A percentile compares a stretch with the other conserved stretches of the same genome.
phyloP scores from a whole-genome alignment of 163 green algal genomes.

The Coccomyxa subellipsoidea region DNA sequence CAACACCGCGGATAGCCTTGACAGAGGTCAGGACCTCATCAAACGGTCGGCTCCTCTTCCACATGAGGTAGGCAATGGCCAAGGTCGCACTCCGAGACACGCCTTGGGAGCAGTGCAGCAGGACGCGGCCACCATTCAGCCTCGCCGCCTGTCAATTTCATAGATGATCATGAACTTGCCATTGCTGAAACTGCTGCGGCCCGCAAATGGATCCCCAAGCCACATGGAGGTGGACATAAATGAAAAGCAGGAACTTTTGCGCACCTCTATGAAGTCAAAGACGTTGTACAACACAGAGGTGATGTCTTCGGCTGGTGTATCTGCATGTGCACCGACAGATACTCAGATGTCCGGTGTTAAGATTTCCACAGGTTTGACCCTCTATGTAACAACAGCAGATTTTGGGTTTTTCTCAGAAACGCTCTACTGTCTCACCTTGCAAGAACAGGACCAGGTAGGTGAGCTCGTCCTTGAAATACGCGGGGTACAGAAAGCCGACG shows the following conservation, averaged over 20 bases:
- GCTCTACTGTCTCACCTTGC: conserved; percentile 57
- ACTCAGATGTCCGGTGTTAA: not conserved
- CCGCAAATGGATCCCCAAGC: too few relatives aligned
- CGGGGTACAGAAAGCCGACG: conserved; percentile 84
- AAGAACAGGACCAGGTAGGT: conserved; percentile 88
- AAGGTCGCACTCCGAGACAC: conserved; percentile 88
- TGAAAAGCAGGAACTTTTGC: too few relatives aligned
- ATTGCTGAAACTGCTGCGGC: too few relatives aligned
- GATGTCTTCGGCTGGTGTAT: conserved; percentile 91
- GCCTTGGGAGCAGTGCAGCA: conserved; percentile 96
- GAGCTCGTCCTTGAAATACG: conserved; percentile 81
- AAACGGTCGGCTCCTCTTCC: conserved; percentile 63
- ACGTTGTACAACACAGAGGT: conserved; percentile 88
- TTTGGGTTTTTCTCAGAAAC: not conserved
- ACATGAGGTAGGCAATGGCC: conserved; percentile 95
- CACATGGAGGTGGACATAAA: too few relatives aligned
- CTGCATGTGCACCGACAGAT: conserved; percentile 37
- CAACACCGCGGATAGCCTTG: conserved; percentile 72
- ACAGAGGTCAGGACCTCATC: conserved; percentile 75
- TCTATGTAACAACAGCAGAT: not conserved
- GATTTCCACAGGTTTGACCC: not conserved
- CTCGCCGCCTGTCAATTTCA: conserved; percentile 21
- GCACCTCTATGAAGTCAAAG: conserved; percentile 92
- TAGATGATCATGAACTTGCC: not conserved
- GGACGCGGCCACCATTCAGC: conserved; percentile 56